Evolutionary conservation across 352 stramenopile species (phyloP).

Genomic region (Phytophthora multivora): DNA sequence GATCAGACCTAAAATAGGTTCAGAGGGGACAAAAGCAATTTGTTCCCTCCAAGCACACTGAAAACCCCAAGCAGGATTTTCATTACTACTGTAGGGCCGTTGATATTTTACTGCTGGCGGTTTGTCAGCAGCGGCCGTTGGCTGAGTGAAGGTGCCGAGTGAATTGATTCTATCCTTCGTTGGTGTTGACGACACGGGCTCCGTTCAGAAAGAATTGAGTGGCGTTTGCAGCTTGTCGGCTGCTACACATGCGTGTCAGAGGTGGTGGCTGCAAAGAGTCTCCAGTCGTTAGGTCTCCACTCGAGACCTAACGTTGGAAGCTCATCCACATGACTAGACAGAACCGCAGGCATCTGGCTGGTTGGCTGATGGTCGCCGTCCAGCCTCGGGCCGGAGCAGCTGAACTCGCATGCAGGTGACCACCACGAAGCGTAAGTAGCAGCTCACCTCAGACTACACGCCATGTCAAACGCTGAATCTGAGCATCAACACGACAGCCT

Average conservation of each 20-base stretch:
- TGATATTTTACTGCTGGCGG: neutral
- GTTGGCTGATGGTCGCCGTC: neutral
- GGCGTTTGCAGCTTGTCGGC: neutral
- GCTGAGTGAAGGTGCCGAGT: neutral
- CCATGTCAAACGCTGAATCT: too few relatives aligned
- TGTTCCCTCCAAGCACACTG: too few relatives aligned
- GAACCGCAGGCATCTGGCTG: neutral
- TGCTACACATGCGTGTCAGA: neutral
- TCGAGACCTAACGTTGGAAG: neutral
- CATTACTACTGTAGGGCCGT: neutral
- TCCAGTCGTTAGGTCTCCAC: too few relatives aligned
- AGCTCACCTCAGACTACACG: neutral
- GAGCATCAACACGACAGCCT: neutral
- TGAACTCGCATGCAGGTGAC: slow-evolving; percentile 1
- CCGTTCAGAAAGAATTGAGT: neutral
- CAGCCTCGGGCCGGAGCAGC: neutral
- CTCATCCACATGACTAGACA: neutral
- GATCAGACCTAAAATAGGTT: slow-evolving; percentile 2
- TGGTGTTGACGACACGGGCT: slow-evolving; percentile 1
- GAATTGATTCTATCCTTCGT: neutral
- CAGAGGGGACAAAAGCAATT: neutral
- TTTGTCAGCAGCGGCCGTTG: neutral
- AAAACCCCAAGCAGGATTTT: neutral
- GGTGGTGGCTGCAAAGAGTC: too few relatives aligned
- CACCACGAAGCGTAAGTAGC: neutral